Percentiles rank a stretch among this genome's conserved stretches.
Evolutionary conservation across 177 flowering plant genomes (phyloP).

Genomic region (Vitis hybrid): DNA sequence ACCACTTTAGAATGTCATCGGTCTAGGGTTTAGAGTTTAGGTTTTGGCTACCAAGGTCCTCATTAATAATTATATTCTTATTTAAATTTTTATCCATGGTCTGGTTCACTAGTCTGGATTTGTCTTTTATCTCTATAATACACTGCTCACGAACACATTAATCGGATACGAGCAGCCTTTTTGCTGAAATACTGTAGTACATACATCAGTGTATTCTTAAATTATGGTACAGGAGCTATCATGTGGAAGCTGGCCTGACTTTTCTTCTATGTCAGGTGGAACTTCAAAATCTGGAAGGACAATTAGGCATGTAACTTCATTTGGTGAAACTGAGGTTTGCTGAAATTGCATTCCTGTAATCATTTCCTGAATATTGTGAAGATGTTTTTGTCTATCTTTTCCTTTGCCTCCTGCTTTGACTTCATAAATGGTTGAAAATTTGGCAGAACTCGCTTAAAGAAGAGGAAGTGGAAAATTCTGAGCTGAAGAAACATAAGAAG

Average conservation of each 20-base stretch:
- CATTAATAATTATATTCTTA: too few species aligned
- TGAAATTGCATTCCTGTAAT: not conserved
- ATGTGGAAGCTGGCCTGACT: not conserved
- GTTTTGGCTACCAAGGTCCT: too few species aligned
- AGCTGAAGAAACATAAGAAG: conserved; percentile 27
- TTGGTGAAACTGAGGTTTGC: conserved; percentile 56
- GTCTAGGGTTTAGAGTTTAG: too few species aligned
- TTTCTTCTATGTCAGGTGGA: conserved; percentile 41
- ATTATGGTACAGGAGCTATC: not conserved
- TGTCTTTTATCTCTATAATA: not conserved
- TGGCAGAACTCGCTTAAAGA: conserved; percentile 40
- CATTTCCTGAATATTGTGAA: not conserved
- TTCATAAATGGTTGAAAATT: too few species aligned
- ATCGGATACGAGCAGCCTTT: too few species aligned
- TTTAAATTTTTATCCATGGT: too few species aligned
- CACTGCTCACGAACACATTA: too few species aligned
- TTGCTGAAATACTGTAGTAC: too few species aligned
- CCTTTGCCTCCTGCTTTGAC: not conserved
- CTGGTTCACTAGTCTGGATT: too few species aligned
- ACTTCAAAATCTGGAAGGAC: conserved; percentile 51
- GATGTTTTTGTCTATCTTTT: conserved; percentile 1
- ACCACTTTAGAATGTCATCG: too few species aligned
- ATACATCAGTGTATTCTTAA: too few species aligned
- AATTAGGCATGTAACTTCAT: conserved; percentile 60
- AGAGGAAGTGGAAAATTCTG: conserved; percentile 14